Conservation (phyloP, 495 filamentous ascomycete species). For the Lindgomyces ingoldianus region DNA sequence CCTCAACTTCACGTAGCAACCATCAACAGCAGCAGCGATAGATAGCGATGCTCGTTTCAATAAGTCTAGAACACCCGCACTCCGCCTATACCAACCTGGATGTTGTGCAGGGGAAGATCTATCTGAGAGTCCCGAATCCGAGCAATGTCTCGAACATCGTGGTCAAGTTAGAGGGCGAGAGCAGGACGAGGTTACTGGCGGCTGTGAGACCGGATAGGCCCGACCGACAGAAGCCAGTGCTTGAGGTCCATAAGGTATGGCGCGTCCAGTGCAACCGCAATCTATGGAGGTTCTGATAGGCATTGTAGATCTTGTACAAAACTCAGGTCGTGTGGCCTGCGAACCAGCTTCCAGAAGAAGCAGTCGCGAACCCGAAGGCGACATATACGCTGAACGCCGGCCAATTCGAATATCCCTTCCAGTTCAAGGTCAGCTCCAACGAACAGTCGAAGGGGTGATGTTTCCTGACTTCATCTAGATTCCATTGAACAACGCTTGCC, state of each 20-base stretch:
- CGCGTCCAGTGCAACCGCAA: neutral
- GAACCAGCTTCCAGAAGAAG: conserved; percentile 51
- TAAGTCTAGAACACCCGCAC: conserved; percentile 72
- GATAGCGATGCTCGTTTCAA: conserved; percentile 68
- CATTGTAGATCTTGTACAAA: conserved; percentile 64
- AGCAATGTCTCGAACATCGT: conserved; percentile 74
- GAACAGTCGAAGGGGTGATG: conserved; percentile 5
- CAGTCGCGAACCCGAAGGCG: conserved; percentile 46
- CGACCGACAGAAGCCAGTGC: conserved; percentile 60
- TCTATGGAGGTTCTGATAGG: neutral
- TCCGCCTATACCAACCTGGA: conserved; percentile 89
- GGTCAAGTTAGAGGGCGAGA: conserved; percentile 94
- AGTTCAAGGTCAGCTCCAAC: conserved; percentile 65
- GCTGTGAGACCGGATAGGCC: conserved; percentile 49
- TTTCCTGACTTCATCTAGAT: conserved; percentile 48
- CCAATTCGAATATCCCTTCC: conserved; percentile 83
- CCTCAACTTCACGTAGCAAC: neutral
- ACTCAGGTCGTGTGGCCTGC: conserved; percentile 65
- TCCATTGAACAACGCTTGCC: conserved; percentile 89
- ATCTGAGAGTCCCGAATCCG: conserved; percentile 63
- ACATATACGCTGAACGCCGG: conserved; percentile 69
- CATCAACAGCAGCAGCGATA: neutral
- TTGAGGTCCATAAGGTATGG: conserved; percentile 76
- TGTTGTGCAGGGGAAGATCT: conserved; percentile 66
- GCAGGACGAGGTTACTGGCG: conserved; percentile 60